Evolutionary conservation across 2,329 filamentous ascomycete species (phyloP), one percentile per base, ranked within the genome.

Genomic region (Alternaria gansuensis): DNA sequence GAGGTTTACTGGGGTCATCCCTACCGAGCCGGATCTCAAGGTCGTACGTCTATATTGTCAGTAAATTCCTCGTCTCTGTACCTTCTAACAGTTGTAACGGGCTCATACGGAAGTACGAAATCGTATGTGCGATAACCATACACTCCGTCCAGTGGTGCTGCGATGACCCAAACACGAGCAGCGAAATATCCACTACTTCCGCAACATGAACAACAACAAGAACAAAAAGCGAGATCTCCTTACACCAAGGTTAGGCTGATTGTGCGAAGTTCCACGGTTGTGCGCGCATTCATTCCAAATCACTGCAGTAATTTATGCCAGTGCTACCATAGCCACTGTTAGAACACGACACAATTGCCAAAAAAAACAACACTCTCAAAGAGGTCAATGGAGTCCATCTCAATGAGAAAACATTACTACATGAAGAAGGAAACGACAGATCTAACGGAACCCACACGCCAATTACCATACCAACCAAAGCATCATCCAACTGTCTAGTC

Each of bases 1-100:
- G 39, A 41, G 21, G 21, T 44, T 17, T 17, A 24, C 44, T 24
- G 5, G 44, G 44, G 23, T 46, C n/a, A 52, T 46, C 43, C 43
- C 29, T 46, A 46, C 3, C 37, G 36, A 39, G 21, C 17, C 21
- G 11, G n/a, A 9, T 46, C 44, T 33, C 28, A 46, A 1, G 44
- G 17, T 3, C 17, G 17, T 31, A 26, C 31, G 21, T 33, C 3
- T 13, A 5, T 17, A 23, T 39, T 11, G 17, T 23, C 17, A 17
- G 17, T 17, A 17, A 17, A 17, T 17, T 17, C 17, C 17, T 17
- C 17, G 17, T 17, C 17, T 17, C 17, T 17, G 17, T 17, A 17
- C 2, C 17, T 17, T 17, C 17, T 17, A 17, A 17, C 17, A 17
- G 17, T 17, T 17, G 17, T 17, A 17, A 17, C 17, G 17, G 17